Percentiles rank a stretch among this genome's conserved stretches.
Conservation (phyloP, 345 rosid genomes). For the Eucalyptus cladocalyx region DNA sequence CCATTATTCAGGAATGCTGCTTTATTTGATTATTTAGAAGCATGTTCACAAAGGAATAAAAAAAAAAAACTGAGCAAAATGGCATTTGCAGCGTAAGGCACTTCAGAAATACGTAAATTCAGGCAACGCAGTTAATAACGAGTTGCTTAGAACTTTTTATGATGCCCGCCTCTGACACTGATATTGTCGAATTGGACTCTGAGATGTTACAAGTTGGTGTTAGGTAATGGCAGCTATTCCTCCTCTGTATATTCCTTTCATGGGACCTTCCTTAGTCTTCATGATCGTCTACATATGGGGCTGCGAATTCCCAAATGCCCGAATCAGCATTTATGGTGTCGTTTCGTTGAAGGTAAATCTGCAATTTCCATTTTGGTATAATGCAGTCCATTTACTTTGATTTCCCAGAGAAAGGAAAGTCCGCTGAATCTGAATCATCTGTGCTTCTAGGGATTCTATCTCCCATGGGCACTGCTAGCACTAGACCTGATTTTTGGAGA, state of each 20-base stretch:
- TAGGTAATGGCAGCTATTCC: constrained; percentile 40
- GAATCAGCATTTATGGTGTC: constrained; percentile 36
- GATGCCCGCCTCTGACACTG: neutral
- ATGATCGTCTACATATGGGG: constrained; percentile 55
- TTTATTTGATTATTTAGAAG: neutral
- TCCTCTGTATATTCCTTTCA: constrained; percentile 21
- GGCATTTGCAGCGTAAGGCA: neutral
- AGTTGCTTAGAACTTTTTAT: neutral
- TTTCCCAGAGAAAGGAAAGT: neutral
- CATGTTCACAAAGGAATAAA: neutral
- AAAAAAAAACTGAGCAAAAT: neutral
- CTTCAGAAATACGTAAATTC: neutral
- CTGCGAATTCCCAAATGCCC: constrained; percentile 46
- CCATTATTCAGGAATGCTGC: neutral
- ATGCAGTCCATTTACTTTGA: neutral
- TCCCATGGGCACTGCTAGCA: constrained; percentile 63
- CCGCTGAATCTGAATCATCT: neutral
- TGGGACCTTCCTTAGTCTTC: constrained; percentile 46
- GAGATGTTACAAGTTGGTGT: neutral
- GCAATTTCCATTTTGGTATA: neutral
- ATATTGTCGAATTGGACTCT: neutral
- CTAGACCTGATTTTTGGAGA: constrained; percentile 43
- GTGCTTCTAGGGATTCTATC: constrained; percentile 41
- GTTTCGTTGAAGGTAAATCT: constrained; percentile 41
- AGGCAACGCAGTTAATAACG: neutral